These are phyloP conservation scores for Glebionis coronaria DNA, from an alignment of 129 eudicot genomes.

Conservation along the genomic window DNA sequence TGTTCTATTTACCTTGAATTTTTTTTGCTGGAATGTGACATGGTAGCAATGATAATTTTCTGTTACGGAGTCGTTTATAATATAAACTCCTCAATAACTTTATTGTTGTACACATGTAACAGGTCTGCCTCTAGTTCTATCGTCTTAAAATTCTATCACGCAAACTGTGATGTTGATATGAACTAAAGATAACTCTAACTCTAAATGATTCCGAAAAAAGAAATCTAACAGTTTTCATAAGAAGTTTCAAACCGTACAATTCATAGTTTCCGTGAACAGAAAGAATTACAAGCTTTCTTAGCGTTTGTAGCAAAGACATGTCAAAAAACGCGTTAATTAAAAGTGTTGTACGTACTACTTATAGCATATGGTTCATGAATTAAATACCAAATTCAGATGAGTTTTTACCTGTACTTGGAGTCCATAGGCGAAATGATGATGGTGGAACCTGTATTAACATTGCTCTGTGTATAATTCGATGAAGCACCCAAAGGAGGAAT, in stretches of 20 bases:
- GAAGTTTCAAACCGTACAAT: constrained; percentile 5
- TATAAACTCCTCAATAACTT: no score
- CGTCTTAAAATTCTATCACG: neutral
- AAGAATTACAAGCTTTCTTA: neutral
- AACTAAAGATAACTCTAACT: neutral
- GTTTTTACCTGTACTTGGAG: constrained; percentile 67
- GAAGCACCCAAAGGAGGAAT: constrained; percentile 84
- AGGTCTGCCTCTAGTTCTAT: neutral
- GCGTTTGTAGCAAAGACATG: neutral
- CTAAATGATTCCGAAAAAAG: neutral
- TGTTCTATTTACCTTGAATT: no score
- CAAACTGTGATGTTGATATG: neutral
- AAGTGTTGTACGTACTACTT: neutral
- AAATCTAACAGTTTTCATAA: constrained; percentile 9
- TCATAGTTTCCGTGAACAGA: neutral
- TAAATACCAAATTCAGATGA: neutral
- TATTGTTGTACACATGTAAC: neutral
- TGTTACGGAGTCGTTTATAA: neutral
- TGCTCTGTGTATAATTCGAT: constrained; percentile 25
- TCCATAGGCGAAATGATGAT: constrained; percentile 59
- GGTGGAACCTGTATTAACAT: constrained; percentile 26
- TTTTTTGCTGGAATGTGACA: no score
- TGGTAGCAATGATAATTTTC: neutral
- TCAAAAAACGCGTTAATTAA: neutral
- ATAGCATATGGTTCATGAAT: neutral